These are phyloP conservation scores for Lachancea thermotolerans DNA, from an alignment of 805 yeast species.

Conservation along the genomic window DNA sequence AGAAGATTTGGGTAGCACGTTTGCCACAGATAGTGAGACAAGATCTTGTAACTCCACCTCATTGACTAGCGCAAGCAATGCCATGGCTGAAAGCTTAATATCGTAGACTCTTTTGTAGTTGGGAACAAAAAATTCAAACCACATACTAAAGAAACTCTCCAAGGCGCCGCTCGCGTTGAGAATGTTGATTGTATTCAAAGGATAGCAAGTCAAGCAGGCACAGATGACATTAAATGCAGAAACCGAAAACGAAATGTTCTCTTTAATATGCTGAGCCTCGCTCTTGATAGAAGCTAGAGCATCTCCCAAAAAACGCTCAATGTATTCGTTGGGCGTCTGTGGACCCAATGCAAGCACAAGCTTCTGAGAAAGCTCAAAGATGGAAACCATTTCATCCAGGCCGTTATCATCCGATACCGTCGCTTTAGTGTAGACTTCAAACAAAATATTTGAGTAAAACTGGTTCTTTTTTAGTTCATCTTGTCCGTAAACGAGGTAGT, in stretches of 20 bases:
- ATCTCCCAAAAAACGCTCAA: conserved; percentile 40
- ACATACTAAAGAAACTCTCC: conserved; percentile 45
- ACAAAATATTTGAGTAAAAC: conserved; percentile 42
- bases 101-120: conserved; percentile 68
- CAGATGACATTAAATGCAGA: conserved; percentile 48
- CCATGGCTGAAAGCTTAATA: conserved; percentile 66
- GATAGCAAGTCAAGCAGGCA: conserved; percentile 56
- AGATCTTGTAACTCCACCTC: conserved; percentile 26
- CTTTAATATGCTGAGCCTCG: conserved; percentile 23
- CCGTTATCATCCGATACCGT: conserved; percentile 42
- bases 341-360: conserved; percentile 53
- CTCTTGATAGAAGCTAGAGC: conserved; percentile 33
- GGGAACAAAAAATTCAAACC: conserved; percentile 35
- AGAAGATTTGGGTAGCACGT: conserved; percentile 44
- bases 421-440: conserved; percentile 43
- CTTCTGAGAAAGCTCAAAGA: conserved; percentile 59
- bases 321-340: conserved; percentile 36
- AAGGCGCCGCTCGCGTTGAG: conserved; percentile 42
- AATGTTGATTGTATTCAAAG: conserved; percentile 44
- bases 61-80: conserved; percentile 46
- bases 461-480: conserved; percentile 43
- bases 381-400: conserved; percentile 48
- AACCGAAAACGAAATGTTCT: conserved; percentile 28
- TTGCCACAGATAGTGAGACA: conserved; percentile 31
- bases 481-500: conserved; percentile 58